phyloP scores from a whole-genome alignment of 2,329 filamentous ascomycete species.

The Aureobasidium sp. region DNA sequence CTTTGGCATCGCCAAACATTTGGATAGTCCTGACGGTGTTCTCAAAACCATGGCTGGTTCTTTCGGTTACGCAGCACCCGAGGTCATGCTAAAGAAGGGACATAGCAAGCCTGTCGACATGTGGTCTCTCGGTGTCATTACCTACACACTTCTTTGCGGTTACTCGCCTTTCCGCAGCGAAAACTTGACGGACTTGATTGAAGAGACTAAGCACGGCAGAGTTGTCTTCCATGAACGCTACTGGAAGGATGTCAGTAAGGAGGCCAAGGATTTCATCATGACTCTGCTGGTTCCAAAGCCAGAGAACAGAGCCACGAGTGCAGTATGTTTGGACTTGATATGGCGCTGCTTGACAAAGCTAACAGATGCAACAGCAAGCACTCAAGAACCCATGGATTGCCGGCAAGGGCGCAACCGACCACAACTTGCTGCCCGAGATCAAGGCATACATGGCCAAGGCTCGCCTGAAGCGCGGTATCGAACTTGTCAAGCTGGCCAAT shows the following conservation, averaged over 20 bases:
- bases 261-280: conserved; percentile 92
- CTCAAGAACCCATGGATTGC: conserved; percentile 82
- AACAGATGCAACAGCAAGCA: conserved; percentile 51
- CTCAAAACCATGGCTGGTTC: conserved; percentile 98
- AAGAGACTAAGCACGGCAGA: conserved; percentile 77
- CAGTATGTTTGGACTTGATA: conserved; percentile 44
- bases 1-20: conserved; percentile 97
- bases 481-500: conserved; percentile 92
- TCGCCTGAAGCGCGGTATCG: conserved; percentile 85
- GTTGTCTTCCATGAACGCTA: conserved; percentile 96
- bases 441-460: conserved; percentile 87
- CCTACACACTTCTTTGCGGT: conserved; percentile 93
- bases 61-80: conserved; percentile 93
- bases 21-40: conserved; percentile 82
- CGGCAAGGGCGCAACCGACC: conserved; percentile 84
- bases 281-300: conserved; percentile 72
- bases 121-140: conserved; percentile 99
- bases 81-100: conserved; percentile 96
- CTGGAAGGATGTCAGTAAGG: conserved; percentile 94
- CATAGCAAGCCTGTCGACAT: conserved; percentile 98
- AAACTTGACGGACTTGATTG: conserved; percentile 84
- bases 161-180: conserved; percentile 98
- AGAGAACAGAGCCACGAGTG: conserved; percentile 67
- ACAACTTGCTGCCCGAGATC: conserved; percentile 96
- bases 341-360: not conserved